A percentile compares a stretch with the other conserved stretches of the same genome.
Evolutionary conservation across 176 grass and related monocot species (phyloP).

Genomic region (Lolium perenne): DNA sequence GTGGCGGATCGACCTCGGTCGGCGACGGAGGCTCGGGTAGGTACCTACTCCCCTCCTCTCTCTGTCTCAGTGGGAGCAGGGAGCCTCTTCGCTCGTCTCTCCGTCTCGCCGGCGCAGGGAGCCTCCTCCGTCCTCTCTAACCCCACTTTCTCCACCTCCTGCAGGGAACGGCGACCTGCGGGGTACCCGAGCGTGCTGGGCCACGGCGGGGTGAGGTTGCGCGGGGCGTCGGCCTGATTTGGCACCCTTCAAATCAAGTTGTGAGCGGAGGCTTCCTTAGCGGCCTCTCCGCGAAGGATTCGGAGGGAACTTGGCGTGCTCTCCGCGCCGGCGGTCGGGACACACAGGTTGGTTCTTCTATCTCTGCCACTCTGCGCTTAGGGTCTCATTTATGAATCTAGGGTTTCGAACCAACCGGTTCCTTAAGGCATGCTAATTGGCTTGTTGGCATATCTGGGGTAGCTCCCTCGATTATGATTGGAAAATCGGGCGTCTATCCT

Average conservation of each 20-base stretch:
- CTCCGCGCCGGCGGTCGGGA: slow-evolving; percentile 6
- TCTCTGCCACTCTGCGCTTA: not conserved
- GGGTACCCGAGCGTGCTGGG: not conserved
- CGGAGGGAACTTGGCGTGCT: not conserved
- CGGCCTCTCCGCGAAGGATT: slow-evolving; percentile 14
- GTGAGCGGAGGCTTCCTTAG: not conserved
- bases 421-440: not conserved
- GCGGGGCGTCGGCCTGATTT: not conserved
- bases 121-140: not conserved
- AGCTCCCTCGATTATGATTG: not conserved
- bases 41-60: not conserved
- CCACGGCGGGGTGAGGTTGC: not conserved
- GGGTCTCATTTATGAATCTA: not conserved
- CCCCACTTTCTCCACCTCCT: not conserved
- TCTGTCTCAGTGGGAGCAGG: not conserved
- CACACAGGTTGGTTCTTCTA: slow-evolving; percentile 33
- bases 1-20: not conserved
- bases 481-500: not conserved
- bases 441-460: not conserved
- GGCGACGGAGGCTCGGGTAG: not conserved
- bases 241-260: not conserved
- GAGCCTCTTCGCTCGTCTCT: not conserved
- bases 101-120: not conserved
- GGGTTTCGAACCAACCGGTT: slow-evolving; percentile 26
- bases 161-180: not conserved